Conservation (phyloP, 208 protist species). For the Wallacemonas sp. region DNA sequence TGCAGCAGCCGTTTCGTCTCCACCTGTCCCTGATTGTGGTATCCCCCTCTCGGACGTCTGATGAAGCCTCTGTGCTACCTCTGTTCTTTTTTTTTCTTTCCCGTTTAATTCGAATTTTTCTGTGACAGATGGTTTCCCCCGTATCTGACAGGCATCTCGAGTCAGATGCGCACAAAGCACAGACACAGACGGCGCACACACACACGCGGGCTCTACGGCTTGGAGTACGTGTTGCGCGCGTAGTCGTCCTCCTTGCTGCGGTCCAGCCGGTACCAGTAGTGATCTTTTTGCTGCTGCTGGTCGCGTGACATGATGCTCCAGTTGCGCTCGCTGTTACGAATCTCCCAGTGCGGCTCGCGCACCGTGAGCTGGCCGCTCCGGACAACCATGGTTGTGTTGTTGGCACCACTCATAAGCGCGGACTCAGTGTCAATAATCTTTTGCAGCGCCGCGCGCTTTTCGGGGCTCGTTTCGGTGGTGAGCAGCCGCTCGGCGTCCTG, state of each 20-base stretch:
- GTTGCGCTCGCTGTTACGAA: conserved; percentile 88
- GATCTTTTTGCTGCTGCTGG: conserved; percentile 89
- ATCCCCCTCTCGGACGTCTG: no score
- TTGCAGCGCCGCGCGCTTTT: conserved; percentile 53
- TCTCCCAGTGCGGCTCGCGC: conserved; percentile 82
- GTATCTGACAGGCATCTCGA: no score
- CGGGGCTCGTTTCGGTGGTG: conserved; percentile 36
- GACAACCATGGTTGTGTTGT: conserved; percentile 76
- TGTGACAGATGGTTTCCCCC: no score
- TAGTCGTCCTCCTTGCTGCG: conserved; percentile 86
- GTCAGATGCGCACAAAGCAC: no score
- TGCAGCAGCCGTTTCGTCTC: no score
- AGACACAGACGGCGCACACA: not conserved
- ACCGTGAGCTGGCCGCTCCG: conserved; percentile 75
- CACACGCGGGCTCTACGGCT: conserved; percentile 18
- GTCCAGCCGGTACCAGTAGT: conserved; percentile 86
- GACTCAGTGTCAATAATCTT: conserved; percentile 66
- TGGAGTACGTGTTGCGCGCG: conserved; percentile 74
- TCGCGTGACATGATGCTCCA: conserved; percentile 84
- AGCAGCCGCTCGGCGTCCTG: conserved; percentile 61
- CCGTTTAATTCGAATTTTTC: no score
- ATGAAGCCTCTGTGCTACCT: no score
- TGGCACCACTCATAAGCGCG: conserved; percentile 46
- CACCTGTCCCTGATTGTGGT: no score
- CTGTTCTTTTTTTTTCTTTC: no score